Evolutionary conservation across 495 filamentous ascomycete species (phyloP).

Genomic region (Paragyromitra xinjiangensis): DNA sequence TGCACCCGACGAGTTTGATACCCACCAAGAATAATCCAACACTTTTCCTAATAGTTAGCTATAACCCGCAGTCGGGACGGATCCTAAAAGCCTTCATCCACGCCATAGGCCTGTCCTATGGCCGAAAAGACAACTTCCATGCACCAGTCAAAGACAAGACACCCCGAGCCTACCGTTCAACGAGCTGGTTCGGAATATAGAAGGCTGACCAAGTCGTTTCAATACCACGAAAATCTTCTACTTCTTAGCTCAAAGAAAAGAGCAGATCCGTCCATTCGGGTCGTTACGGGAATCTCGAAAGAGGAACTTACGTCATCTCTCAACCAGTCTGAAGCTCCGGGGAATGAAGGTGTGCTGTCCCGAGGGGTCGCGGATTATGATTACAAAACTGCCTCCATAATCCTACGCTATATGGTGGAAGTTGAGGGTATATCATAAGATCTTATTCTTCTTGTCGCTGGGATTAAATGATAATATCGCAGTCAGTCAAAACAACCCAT

Average conservation of each 20-base stretch:
- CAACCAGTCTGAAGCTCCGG: neutral
- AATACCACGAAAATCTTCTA: neutral
- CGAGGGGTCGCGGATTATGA: neutral
- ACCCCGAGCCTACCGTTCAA: neutral
- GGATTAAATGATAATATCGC: neutral
- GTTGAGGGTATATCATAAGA: neutral
- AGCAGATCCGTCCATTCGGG: neutral
- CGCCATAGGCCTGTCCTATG: neutral
- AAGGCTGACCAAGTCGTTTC: neutral
- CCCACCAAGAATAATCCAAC: neutral
- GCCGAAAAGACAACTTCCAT: neutral
- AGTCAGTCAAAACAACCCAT: neutral
- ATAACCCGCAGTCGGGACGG: neutral
- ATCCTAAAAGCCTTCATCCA: neutral
- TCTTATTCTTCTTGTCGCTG: neutral
- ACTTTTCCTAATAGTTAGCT: neutral
- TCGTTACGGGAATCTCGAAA: neutral
- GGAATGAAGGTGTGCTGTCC: slow-evolving; percentile 1
- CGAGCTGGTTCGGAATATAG: neutral
- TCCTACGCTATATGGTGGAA: too few relatives aligned
- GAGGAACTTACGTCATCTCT: neutral
- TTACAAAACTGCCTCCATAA: neutral
- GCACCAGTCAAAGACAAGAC: neutral
- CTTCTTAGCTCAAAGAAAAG: neutral
- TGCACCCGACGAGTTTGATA: too few relatives aligned